These are phyloP conservation scores for Cadophora sp. DNA, from an alignment of 2,329 filamentous ascomycete genomes.

Conservation along the genomic window DNA sequence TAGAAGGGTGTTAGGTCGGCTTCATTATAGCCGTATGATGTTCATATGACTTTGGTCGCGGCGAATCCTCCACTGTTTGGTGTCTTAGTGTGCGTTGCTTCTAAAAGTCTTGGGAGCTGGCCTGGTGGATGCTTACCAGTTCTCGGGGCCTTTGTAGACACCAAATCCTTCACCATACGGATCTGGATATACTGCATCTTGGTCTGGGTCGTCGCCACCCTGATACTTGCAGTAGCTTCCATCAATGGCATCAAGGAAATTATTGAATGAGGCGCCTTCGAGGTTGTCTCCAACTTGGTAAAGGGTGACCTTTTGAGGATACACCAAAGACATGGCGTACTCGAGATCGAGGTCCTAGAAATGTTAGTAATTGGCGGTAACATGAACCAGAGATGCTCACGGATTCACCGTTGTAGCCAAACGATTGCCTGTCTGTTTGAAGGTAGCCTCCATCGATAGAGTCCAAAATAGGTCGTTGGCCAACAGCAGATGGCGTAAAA, in stretches of 20 bases:
- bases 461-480: constrained; percentile 52
- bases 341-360: constrained; percentile 56
- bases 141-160: constrained; percentile 50
- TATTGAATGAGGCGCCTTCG: constrained; percentile 29
- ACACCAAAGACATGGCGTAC: constrained; percentile 60
- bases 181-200: constrained; percentile 48
- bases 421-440: constrained; percentile 49
- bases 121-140: constrained; percentile 39
- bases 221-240: constrained; percentile 39
- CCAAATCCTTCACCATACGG: constrained; percentile 21
- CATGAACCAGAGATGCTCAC: neutral
- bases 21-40: constrained; percentile 58
- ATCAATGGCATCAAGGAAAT: constrained; percentile 27
- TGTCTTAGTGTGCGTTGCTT: neutral
- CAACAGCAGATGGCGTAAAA: constrained; percentile 50
- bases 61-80: constrained; percentile 49
- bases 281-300: constrained; percentile 28
- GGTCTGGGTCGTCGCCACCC: constrained; percentile 40
- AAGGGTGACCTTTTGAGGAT: constrained; percentile 55
- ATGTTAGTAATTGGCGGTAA: neutral
- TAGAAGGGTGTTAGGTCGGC: constrained; percentile 28
- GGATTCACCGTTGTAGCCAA: constrained; percentile 55
- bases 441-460: constrained; percentile 56
- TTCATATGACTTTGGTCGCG: constrained; percentile 56
- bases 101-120: neutral